Conservation (phyloP, 2,329 filamentous ascomycete species). For the Arachnopeziza araneosa region DNA sequence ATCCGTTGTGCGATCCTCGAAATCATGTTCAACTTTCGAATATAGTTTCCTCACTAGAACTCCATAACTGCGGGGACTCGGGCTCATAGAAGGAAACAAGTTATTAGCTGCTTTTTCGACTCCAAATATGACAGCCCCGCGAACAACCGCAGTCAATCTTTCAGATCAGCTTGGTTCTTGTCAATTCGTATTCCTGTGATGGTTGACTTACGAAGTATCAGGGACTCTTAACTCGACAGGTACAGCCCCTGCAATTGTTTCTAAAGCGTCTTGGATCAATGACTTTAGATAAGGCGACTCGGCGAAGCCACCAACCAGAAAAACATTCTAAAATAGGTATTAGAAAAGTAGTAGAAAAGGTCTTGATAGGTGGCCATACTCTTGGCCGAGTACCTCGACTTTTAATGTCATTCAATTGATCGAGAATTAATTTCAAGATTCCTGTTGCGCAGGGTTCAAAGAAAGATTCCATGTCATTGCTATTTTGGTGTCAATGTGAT, state of each 20-base stretch:
- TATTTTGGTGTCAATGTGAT: neutral
- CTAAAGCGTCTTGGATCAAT: neutral
- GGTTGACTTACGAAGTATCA: slow-evolving; percentile 6
- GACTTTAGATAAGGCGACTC: slow-evolving; percentile 16
- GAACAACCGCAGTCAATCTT: no score
- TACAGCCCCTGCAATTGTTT: neutral
- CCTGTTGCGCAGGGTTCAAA: slow-evolving; percentile 15
- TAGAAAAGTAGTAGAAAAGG: neutral
- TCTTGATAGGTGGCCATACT: neutral
- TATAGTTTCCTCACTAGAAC: no score
- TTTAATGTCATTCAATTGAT: slow-evolving; percentile 12
- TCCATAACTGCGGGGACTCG: no score
- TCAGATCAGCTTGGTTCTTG: no score
- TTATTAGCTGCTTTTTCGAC: no score
- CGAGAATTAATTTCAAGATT: slow-evolving; percentile 20
- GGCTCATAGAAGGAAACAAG: no score
- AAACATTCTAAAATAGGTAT: slow-evolving; percentile 2
- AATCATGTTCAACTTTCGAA: no score
- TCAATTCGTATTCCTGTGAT: neutral
- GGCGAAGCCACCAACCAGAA: slow-evolving; percentile 18
- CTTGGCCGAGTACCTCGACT: neutral
- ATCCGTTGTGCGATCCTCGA: no score
- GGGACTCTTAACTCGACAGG: slow-evolving; percentile 4
- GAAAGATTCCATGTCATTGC: slow-evolving; percentile 5
- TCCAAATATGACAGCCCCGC: no score